These are phyloP conservation scores for Aspergillus jensenii DNA, from an alignment of 2,329 filamentous ascomycete genomes.

Conservation along the genomic window DNA sequence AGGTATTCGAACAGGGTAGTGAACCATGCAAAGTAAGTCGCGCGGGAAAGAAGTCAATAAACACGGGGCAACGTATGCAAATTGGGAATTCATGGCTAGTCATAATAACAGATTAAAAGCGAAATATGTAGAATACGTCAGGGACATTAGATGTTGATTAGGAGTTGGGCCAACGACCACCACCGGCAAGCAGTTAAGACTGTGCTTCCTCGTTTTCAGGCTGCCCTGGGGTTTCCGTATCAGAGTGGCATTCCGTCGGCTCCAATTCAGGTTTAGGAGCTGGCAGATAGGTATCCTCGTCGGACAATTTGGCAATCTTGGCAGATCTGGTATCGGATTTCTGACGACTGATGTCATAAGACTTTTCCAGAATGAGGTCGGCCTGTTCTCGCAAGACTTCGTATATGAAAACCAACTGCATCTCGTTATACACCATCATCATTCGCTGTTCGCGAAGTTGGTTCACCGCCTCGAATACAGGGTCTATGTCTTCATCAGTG, in stretches of 20 bases:
- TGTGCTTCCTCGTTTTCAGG: constrained; percentile 31
- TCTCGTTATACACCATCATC: constrained; percentile 91
- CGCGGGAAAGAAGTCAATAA: constrained; percentile 13
- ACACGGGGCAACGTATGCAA: constrained; percentile 20
- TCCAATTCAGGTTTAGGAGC: constrained; percentile 40
- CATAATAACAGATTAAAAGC: constrained; percentile 13
- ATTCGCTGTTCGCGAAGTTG: constrained; percentile 79
- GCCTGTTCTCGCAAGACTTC: constrained; percentile 69
- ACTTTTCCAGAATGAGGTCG: constrained; percentile 34
- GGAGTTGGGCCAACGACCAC: not conserved
- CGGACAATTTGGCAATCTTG: constrained; percentile 36
- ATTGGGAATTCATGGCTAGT: constrained; percentile 25
- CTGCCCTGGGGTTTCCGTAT: constrained; percentile 27
- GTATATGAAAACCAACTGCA: constrained; percentile 86
- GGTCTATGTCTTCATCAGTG: constrained; percentile 57
- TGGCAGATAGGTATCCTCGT: constrained; percentile 28
- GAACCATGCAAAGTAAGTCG: constrained; percentile 12
- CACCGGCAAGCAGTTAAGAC: not conserved
- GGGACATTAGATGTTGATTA: constrained; percentile 1
- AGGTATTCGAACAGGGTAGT: constrained; percentile 15
- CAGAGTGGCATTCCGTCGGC: constrained; percentile 21
- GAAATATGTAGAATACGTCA: constrained; percentile 8
- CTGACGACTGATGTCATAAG: constrained; percentile 18
- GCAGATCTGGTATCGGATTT: constrained; percentile 32
- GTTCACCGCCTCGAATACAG: constrained; percentile 77